Base-by-base conservation (phyloP, 345 rosid species). In the Sonneratia alba region DNA sequence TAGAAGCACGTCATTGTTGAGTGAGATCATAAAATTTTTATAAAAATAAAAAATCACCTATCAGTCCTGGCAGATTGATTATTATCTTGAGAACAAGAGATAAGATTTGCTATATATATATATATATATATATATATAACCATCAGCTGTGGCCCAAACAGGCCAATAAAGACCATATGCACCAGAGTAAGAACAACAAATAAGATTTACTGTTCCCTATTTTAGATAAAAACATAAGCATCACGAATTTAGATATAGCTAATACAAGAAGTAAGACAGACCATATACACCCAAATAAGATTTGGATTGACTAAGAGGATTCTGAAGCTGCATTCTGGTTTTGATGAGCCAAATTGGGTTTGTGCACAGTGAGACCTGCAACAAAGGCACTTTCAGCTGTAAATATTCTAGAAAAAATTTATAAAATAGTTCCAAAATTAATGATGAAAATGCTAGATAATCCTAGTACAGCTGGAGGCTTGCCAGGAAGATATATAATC, bases 251-350 rank as follows among this genome's bases (percentile, higher is more conserved):
- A 81, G 77, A 74, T 78, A 75, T 78, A 75, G 72, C 78, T 72
- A 75, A 73, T 15, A 32, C 49, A 81, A 81, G 83, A 82, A 72
- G 79, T 21, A 55, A 78, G 76, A 77, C 88, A 84, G 74, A 95
- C 97, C 96, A 78, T 87, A 80, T 48, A 95, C 72, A 70, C 97
- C 99, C 64, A 93, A 87, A 82, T 91, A 94, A 16, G 72, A 83
- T 76, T 49, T 85, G 77, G 83, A 85, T 81, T 84, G 92, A 78
- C 89, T 94, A 86, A 88, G 88, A 79, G 93, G 96, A 78, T 79
- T 85, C 82, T 90, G 98, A 79, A 94, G 91, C 87, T 94, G 97
- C 85, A 91, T 72, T 81, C 98, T 94, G 65, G 98, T 94, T 81
- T 91, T 94, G 68, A 94, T 88, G 45, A 94, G 89, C 98, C 97